A percentile compares a stretch with the other conserved stretches of the same genome.
These are phyloP conservation scores for Candolleomyces efflorescens DNA, from an alignment of 768 basidiomycete genomes.

Conservation along the genomic window DNA sequence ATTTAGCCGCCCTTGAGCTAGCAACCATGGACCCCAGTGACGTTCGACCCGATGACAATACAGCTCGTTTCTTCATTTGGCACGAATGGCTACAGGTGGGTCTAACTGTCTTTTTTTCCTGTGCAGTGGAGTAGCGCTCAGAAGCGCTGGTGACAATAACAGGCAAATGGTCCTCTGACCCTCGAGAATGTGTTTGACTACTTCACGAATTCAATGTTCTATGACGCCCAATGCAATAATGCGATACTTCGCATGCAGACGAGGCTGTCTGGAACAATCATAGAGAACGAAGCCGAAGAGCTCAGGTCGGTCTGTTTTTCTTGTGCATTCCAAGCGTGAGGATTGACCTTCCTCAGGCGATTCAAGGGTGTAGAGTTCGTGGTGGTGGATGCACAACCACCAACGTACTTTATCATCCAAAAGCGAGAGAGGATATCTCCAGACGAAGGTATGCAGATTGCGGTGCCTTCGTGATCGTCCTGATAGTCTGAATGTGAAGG, in stretches of 20 bases:
- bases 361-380: slow-evolving; percentile 88
- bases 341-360: slow-evolving; percentile 42
- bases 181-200: slow-evolving; percentile 83
- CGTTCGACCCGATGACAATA: slow-evolving; percentile 82
- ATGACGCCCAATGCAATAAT: slow-evolving; percentile 92
- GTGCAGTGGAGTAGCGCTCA: not conserved
- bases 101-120: not conserved
- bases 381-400: slow-evolving; percentile 74
- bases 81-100: slow-evolving; percentile 83
- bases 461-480: slow-evolving; percentile 7
- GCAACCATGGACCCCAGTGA: slow-evolving; percentile 47
- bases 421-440: slow-evolving; percentile 83
- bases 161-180: slow-evolving; percentile 78
- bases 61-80: slow-evolving; percentile 83
- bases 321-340: not conserved
- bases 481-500: slow-evolving; percentile 1
- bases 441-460: slow-evolving; percentile 60
- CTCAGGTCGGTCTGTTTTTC: slow-evolving; percentile 54
- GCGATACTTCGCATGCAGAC: slow-evolving; percentile 93
- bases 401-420: slow-evolving; percentile 83
- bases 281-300: slow-evolving; percentile 80
- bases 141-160: slow-evolving; percentile 2
- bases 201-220: slow-evolving; percentile 89
- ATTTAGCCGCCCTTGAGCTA: too few relatives aligned
- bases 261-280: slow-evolving; percentile 72